These are phyloP conservation scores for Aureobasidium musti DNA, from an alignment of 2,329 filamentous ascomycete genomes.

Conservation along the genomic window DNA sequence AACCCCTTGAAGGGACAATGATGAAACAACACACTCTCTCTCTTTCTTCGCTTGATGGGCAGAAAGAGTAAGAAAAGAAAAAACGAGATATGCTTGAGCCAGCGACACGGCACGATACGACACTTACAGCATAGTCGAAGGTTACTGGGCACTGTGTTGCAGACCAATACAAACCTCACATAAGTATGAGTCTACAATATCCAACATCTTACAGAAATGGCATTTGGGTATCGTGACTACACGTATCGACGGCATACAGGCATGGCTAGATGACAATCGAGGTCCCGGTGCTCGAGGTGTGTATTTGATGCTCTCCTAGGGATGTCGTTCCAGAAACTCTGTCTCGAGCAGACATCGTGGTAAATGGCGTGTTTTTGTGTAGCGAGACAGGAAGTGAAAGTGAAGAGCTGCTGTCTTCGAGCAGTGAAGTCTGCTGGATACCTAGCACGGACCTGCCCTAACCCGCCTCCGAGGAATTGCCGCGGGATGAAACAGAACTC, in stretches of 20 bases:
- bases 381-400: not conserved
- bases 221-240: too few species aligned
- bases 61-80: not conserved
- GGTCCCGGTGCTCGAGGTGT: not conserved
- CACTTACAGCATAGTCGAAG: not conserved
- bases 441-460: not conserved
- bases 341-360: not conserved
- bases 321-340: not conserved
- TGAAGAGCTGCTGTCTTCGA: not conserved
- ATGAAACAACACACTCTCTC: slow-evolving; percentile 3
- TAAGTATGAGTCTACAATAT: not conserved
- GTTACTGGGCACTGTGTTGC: not conserved
- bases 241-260: not conserved
- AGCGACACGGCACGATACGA: not conserved
- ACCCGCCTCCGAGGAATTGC: not conserved
- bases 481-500: not conserved
- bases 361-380: not conserved
- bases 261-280: not conserved
- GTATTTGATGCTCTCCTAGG: not conserved
- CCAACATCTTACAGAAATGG: not conserved
- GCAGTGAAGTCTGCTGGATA: not conserved
- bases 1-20: not conserved
- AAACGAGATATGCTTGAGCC: not conserved
- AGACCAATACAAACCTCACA: not conserved
- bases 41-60: not conserved